phyloP scores from a whole-genome alignment of 495 filamentous ascomycete genomes.

The Aspergillus haitiensis region DNA sequence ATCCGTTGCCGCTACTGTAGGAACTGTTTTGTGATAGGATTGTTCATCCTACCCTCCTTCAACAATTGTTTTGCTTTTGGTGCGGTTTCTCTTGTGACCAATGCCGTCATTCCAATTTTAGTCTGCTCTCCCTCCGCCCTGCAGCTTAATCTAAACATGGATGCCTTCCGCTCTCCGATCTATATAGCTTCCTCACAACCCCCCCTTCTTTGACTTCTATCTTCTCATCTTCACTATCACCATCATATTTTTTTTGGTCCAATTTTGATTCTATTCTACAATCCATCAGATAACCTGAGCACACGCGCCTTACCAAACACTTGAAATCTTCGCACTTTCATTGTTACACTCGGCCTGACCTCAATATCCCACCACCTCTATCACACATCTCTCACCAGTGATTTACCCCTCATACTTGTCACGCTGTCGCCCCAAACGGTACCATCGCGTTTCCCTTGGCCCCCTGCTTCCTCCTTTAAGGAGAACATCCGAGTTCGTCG shows the following conservation, averaged over 20 bases:
- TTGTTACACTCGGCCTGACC: not conserved
- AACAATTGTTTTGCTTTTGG: conserved; percentile 2
- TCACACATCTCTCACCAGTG: not conserved
- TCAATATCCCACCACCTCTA: not conserved
- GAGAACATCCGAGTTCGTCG: conserved; percentile 27
- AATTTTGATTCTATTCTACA: not conserved
- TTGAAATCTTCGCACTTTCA: not conserved
- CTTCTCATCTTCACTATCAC: conserved; percentile 10
- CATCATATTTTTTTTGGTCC: not conserved
- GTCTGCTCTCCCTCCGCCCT: not conserved
- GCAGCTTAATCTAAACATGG: conserved; percentile 13
- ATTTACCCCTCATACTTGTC: conserved; percentile 25
- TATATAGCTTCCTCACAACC: conserved; percentile 14
- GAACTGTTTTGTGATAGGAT: not conserved
- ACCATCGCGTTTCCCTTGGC: conserved; percentile 31
- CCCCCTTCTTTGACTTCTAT: not conserved
- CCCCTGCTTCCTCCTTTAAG: conserved; percentile 22
- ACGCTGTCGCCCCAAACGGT: conserved; percentile 35
- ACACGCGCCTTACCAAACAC: not conserved
- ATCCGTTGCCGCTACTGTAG: conserved; percentile 16
- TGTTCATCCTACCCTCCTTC: not conserved
- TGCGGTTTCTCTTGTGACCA: conserved; percentile 19
- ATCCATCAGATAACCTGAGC: not conserved
- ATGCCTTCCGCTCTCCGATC: conserved; percentile 11
- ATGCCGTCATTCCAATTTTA: conserved; percentile 21